Evolutionary conservation across 805 yeast genomes (phyloP), one percentile per base, ranked within the genome.

Genomic region (Ogataea ganodermae): DNA sequence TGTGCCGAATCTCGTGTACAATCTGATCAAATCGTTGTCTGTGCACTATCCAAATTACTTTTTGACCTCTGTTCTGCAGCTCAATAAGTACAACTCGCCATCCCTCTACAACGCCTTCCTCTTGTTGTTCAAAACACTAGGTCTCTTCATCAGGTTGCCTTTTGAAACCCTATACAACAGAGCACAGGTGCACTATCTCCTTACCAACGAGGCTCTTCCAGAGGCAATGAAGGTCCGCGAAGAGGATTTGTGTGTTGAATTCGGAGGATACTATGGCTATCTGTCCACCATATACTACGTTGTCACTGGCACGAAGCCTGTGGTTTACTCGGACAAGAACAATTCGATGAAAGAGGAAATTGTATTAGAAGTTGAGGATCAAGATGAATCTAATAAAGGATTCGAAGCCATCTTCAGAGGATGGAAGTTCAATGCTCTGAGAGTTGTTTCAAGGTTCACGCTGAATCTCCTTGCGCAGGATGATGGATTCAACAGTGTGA

Each of bases 391-490:
- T 7, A 71, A 75, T 28, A 66, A 73, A 40, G 77, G 83, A 1
- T 53, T 74, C 54, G 76, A 76, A 35, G 78, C 74, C 1, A 64
- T 84, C 21, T 91, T 88, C 75, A 78, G 92, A 56, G 99, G 98
- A 30, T 92, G 98, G 98, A 79, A 89, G 63, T 83, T 89, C 35
- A 95, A 96, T 23, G 73, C 87, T 9, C 65, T 89, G 48, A 89
- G 92, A 51, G 78, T 88, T 3, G 65, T 87, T 41, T 94, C 96
- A 9, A 83, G 84, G 43, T 92, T 95, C 86, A 91, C 96, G 1
- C 75, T 86, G 55, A 75, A 79, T 44, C 68, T 86, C 44, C 60
- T 85, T 53, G 76, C 79, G 45, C 71, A 73, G 53, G 73, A 70
- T 48, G 79, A 80, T 17, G 78, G 73, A 35, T 70, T 69, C 30